These are phyloP conservation scores for Ustilago vetiveriae DNA, from an alignment of 1,284 basidiomycete species.

Conservation along the genomic window DNA sequence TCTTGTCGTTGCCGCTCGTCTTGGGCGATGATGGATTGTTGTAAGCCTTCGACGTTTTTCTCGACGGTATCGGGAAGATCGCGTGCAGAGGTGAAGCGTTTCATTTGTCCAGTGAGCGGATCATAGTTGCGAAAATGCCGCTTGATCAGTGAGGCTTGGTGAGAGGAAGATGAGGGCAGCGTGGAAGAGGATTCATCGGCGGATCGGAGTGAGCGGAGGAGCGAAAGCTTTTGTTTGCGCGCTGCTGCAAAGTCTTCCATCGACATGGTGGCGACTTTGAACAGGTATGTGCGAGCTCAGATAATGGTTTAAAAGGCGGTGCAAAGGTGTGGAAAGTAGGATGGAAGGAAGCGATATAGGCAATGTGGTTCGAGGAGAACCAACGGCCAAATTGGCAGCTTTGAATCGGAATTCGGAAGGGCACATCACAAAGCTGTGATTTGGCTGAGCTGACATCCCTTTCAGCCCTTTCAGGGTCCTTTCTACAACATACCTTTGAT, in stretches of 20 bases:
- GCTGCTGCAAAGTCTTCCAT: slow-evolving; percentile 82
- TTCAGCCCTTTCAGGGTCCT: too few species aligned
- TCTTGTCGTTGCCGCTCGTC: slow-evolving; percentile 84
- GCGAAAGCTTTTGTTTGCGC: slow-evolving; percentile 84
- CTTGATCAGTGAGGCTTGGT: slow-evolving; percentile 40
- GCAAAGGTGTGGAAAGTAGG: neutral
- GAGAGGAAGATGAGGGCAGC: neutral
- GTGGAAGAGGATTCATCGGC: slow-evolving; percentile 37
- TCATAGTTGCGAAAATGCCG: slow-evolving; percentile 66
- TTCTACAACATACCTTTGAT: too few species aligned
- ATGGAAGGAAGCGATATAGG: neutral
- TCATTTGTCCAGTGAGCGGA: slow-evolving; percentile 60
- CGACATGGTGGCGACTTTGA: slow-evolving; percentile 15
- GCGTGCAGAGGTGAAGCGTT: slow-evolving; percentile 69
- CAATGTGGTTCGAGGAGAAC: neutral
- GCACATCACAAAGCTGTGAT: too few species aligned
- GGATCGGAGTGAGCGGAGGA: slow-evolving; percentile 80
- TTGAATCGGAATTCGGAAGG: too few species aligned
- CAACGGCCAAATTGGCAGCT: too few species aligned
- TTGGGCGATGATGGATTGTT: slow-evolving; percentile 82
- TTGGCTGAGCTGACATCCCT: too few species aligned
- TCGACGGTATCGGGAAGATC: slow-evolving; percentile 86
- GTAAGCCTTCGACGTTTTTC: slow-evolving; percentile 81
- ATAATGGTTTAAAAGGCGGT: neutral
- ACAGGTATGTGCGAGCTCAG: too few species aligned